Evolutionary conservation across 768 basidiomycete genomes (phyloP).

Genomic region (Kwoniella europaea): DNA sequence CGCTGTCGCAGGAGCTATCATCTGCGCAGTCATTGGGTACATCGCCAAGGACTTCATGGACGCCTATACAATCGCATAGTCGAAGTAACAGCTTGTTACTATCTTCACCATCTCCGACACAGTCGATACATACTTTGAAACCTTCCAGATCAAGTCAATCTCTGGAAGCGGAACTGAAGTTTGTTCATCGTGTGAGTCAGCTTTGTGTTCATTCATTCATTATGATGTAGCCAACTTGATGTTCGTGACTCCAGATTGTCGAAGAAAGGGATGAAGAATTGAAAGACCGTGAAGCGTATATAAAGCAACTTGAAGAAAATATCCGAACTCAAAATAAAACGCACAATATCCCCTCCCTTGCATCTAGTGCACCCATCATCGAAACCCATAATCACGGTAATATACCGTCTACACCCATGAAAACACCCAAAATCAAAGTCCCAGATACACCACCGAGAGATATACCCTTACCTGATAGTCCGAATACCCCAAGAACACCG

Average conservation of each 20-base stretch:
- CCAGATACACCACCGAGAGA: conserved; percentile 14
- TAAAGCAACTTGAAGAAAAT: conserved; percentile 70
- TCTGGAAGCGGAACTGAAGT: conserved; percentile 93
- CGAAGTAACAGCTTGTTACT: conserved; percentile 32
- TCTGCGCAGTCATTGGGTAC: conserved; percentile 58
- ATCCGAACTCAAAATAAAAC: conserved; percentile 57
- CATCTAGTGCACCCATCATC: conserved; percentile 31
- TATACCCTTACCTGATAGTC: conserved; percentile 24
- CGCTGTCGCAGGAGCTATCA: conserved; percentile 84
- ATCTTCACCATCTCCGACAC: conserved; percentile 27
- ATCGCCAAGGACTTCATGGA: conserved; percentile 51
- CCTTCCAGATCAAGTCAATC: conserved; percentile 77
- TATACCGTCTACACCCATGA: not conserved
- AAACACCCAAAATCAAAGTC: conserved; percentile 13
- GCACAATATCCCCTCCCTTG: conserved; percentile 53
- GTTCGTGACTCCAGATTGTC: conserved; percentile 15
- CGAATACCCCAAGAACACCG: conserved; percentile 11
- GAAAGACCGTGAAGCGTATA: conserved; percentile 90
- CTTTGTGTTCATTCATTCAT: not conserved
- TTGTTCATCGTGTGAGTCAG: conserved; percentile 71
- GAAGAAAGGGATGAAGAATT: conserved; percentile 69
- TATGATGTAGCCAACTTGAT: not conserved
- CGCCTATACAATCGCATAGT: conserved; percentile 16
- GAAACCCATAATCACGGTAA: not conserved
- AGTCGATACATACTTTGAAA: conserved; percentile 30